Conservation (phyloP, 495 filamentous ascomycete genomes). For the Articulospora tetracladia region DNA sequence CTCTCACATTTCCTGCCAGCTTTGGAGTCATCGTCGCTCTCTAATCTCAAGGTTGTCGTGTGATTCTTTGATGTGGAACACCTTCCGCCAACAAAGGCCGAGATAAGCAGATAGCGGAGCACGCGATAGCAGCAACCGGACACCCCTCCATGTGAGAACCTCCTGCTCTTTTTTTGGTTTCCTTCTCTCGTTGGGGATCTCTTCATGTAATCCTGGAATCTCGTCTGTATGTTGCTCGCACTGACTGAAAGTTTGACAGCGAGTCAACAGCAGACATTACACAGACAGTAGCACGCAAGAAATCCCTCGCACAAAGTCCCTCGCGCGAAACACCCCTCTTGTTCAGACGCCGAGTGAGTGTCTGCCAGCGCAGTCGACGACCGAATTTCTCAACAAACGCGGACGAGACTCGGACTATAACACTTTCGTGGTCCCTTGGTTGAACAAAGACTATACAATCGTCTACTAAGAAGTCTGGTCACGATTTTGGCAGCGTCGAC, state of each 20-base stretch:
- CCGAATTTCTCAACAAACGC: background rate
- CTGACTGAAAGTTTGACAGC: background rate
- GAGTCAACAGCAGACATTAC: background rate
- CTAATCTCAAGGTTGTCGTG: background rate
- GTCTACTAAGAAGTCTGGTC: background rate
- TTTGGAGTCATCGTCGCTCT: too few relatives aligned
- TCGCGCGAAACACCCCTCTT: background rate
- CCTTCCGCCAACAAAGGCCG: background rate
- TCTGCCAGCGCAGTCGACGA: background rate
- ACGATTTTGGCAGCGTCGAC: background rate
- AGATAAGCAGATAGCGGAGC: conserved; percentile 1
- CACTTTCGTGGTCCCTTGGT: too few relatives aligned
- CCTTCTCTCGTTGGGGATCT: background rate
- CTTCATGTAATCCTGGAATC: too few relatives aligned
- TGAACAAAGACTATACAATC: too few relatives aligned
- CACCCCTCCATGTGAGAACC: background rate
- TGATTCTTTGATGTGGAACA: background rate
- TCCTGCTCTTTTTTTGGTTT: background rate
- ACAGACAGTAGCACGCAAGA: background rate
- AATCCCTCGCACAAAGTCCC: conserved; percentile 1
- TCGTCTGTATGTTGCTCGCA: background rate
- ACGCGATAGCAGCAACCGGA: background rate
- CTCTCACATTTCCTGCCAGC: too few relatives aligned
- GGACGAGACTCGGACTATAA: too few relatives aligned
- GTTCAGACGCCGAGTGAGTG: background rate